phyloP scores from a whole-genome alignment of 768 basidiomycete species.

The Sporobolomyces phaffii region DNA sequence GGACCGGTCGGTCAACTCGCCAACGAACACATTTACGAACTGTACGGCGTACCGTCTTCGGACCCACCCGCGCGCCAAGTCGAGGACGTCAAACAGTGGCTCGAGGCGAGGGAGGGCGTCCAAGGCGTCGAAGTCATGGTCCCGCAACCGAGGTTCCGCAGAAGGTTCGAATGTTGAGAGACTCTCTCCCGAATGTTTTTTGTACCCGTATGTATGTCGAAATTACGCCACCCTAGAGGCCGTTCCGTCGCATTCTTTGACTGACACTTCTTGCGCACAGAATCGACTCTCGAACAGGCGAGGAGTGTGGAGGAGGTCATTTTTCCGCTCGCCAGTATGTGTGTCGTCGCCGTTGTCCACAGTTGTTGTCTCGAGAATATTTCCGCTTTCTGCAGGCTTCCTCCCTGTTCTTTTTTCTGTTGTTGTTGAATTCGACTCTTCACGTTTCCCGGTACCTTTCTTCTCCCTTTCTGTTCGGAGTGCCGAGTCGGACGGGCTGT shows the following conservation, averaged over 20 bases:
- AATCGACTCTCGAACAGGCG: too few species aligned
- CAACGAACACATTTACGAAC: conserved; percentile 7
- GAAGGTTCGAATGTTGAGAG: not conserved
- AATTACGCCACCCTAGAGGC: too few species aligned
- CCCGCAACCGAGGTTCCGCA: not conserved
- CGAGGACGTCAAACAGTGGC: conserved; percentile 2
- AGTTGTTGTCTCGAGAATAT: not conserved
- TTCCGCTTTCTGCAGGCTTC: too few species aligned
- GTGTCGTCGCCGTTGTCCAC: not conserved
- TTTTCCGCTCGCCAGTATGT: too few species aligned
- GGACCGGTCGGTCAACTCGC: not conserved
- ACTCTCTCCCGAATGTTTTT: too few species aligned
- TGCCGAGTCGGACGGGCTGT: too few species aligned
- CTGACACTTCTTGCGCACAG: not conserved
- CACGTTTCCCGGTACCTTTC: too few species aligned
- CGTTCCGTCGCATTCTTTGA: too few species aligned
- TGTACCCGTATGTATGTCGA: too few species aligned
- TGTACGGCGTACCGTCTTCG: not conserved
- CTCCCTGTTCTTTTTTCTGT: not conserved
- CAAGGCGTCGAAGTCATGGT: conserved; percentile 1
- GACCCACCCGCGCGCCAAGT: not conserved
- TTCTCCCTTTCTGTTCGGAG: too few species aligned
- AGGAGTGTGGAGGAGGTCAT: too few species aligned
- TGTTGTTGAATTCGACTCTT: not conserved
- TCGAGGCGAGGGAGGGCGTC: conserved; percentile 1